A percentile compares a stretch with the other conserved stretches of the same genome.
These are phyloP conservation scores for Rosa chinensis DNA, from an alignment of 306 rosid species.

Conservation along the genomic window DNA sequence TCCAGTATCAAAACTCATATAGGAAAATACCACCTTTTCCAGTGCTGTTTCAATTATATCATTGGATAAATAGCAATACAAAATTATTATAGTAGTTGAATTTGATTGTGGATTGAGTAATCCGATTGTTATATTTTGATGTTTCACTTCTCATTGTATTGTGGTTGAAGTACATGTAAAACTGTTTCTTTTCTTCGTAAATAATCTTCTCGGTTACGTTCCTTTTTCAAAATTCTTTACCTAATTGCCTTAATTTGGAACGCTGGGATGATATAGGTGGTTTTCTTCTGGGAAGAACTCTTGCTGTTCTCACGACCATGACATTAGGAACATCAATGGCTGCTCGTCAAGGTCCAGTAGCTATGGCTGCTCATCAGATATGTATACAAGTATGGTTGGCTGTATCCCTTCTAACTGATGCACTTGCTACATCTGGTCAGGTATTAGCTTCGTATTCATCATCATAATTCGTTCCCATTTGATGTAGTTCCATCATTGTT, in stretches of 20 bases:
- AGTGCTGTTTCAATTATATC: neutral
- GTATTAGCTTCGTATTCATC: slow-evolving; percentile 35
- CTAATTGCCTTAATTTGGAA: slow-evolving; percentile 22
- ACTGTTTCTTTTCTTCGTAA: slow-evolving; percentile 26
- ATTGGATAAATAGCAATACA: neutral
- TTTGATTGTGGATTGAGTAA: neutral
- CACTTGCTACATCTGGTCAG: slow-evolving; percentile 86
- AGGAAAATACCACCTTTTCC: neutral
- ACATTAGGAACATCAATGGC: slow-evolving; percentile 96
- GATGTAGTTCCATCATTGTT: slow-evolving; percentile 18
- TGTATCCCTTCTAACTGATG: slow-evolving; percentile 92
- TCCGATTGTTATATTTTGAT: neutral
- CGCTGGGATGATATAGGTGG: slow-evolving; percentile 63
- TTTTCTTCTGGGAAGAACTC: slow-evolving; percentile 89
- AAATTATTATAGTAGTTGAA: neutral
- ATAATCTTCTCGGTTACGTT: neutral
- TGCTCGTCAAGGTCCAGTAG: slow-evolving; percentile 94
- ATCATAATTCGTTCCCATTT: slow-evolving; percentile 9
- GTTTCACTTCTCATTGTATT: neutral
- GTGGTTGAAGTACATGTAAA: neutral
- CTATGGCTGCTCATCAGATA: slow-evolving; percentile 99
- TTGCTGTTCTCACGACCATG: slow-evolving; percentile 78
- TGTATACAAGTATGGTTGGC: slow-evolving; percentile 98
- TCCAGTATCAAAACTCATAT: neutral
- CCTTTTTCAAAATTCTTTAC: neutral